Evolutionary conservation across 2,329 filamentous ascomycete species (phyloP).

Genomic region (Periglandula ipomoeae): DNA sequence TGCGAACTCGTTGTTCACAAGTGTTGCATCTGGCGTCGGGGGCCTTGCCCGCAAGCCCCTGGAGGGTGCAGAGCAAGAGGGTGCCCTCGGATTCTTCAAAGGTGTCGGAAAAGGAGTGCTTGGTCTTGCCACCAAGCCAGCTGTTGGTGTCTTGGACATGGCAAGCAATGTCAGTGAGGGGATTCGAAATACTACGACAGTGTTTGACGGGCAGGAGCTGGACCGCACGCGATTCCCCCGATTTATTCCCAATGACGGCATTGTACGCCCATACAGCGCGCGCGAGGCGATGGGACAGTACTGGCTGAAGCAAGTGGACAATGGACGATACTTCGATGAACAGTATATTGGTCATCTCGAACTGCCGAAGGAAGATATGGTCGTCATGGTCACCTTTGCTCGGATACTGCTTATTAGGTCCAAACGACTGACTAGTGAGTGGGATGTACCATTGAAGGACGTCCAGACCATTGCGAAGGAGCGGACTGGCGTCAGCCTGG

Average conservation of each 20-base stretch:
- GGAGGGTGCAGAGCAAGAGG: slow-evolving; percentile 93
- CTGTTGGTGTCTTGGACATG: slow-evolving; percentile 92
- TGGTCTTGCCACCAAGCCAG: slow-evolving; percentile 92
- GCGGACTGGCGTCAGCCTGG: slow-evolving; percentile 83
- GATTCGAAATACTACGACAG: slow-evolving; percentile 96
- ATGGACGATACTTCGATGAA: slow-evolving; percentile 96
- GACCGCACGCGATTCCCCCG: slow-evolving; percentile 90
- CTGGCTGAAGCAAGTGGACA: slow-evolving; percentile 97
- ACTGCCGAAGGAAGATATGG: slow-evolving; percentile 77
- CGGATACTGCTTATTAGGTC: slow-evolving; percentile 86
- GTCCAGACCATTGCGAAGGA: slow-evolving; percentile 97
- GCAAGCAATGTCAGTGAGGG: slow-evolving; percentile 96
- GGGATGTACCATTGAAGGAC: slow-evolving; percentile 93
- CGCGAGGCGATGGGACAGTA: slow-evolving; percentile 94
- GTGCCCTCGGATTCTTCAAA: slow-evolving; percentile 90
- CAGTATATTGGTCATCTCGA: slow-evolving; percentile 95
- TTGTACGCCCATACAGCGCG: slow-evolving; percentile 89
- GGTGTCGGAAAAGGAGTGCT: slow-evolving; percentile 92
- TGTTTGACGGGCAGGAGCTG: slow-evolving; percentile 90
- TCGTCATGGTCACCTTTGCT: slow-evolving; percentile 79
- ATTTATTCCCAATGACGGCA: slow-evolving; percentile 85
- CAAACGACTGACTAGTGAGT: slow-evolving; percentile 78
- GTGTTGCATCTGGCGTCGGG: slow-evolving; percentile 86
- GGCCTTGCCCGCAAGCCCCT: slow-evolving; percentile 89
- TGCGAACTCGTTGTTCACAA: slow-evolving; percentile 89